phyloP scores from a whole-genome alignment of 208 protist species.

The Trypanosoma brucei region DNA sequence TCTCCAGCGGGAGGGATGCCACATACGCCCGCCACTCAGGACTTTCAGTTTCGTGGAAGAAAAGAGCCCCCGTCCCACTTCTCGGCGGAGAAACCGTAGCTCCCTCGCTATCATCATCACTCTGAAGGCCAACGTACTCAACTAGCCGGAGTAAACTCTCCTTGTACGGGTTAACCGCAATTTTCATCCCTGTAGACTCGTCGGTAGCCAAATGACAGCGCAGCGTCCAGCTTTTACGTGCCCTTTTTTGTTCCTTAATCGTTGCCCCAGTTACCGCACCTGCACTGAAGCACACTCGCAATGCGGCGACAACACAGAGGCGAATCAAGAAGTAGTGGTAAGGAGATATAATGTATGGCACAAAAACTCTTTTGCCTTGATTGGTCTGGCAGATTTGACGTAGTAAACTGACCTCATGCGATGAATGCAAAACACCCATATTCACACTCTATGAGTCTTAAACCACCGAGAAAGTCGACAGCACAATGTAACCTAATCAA shows the following conservation, averaged over 20 bases:
- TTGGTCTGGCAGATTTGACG: no score
- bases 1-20: constrained; percentile 16
- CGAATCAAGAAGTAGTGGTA: background rate
- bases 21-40: constrained; percentile 67
- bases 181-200: background rate
- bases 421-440: no score
- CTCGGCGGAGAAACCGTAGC: background rate
- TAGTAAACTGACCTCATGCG: no score
- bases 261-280: background rate
- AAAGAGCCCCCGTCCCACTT: constrained; percentile 36
- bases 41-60: constrained; percentile 54
- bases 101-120: constrained; percentile 35
- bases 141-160: constrained; percentile 55
- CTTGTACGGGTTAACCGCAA: constrained; percentile 42
- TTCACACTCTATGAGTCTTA: no score
- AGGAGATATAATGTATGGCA: background rate
- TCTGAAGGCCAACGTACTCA: constrained; percentile 39
- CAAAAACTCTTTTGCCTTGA: no score
- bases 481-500: no score
- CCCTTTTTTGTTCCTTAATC: no score
- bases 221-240: no score
- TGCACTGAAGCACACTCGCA: background rate
- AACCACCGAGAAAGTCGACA: no score
- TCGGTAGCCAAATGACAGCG: background rate
- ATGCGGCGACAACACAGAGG: background rate